Conservation (phyloP, 495 filamentous ascomycete genomes). For the Staphylotrichum longicolle region DNA sequence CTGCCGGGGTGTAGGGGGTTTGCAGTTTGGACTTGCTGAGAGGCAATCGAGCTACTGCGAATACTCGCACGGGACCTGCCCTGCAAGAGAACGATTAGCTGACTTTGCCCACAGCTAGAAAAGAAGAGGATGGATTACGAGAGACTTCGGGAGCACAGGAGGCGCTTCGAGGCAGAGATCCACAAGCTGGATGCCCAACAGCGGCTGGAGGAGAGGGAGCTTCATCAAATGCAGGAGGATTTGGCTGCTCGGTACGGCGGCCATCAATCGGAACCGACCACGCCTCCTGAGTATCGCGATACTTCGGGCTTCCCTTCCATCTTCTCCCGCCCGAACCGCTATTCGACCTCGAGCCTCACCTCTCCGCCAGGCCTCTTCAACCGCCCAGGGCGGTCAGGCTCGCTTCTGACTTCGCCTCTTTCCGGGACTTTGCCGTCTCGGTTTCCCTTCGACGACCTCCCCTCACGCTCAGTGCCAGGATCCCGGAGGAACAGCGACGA, state of each 20-base stretch:
- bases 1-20: background rate
- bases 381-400: slow-evolving; percentile 69
- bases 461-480: slow-evolving; percentile 81
- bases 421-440: slow-evolving; percentile 52
- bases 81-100: slow-evolving; percentile 19
- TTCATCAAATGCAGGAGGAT: slow-evolving; percentile 76
- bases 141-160: slow-evolving; percentile 76
- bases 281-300: slow-evolving; percentile 91
- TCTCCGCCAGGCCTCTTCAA: slow-evolving; percentile 76
- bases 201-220: slow-evolving; percentile 73
- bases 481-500: slow-evolving; percentile 83
- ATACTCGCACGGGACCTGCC: background rate
- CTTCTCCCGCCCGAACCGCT: slow-evolving; percentile 74
- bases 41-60: background rate
- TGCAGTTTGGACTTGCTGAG: background rate
- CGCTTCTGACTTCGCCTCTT: slow-evolving; percentile 62
- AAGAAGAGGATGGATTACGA: slow-evolving; percentile 90
- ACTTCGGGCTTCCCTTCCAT: slow-evolving; percentile 64
- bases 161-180: slow-evolving; percentile 84
- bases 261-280: slow-evolving; percentile 89
- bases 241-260: slow-evolving; percentile 56
- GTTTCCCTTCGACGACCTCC: slow-evolving; percentile 54
- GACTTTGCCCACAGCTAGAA: slow-evolving; percentile 63
- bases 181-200: slow-evolving; percentile 79
- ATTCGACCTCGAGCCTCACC: slow-evolving; percentile 76